A percentile compares a stretch with the other conserved stretches of the same genome.
Evolutionary conservation across 2,329 filamentous ascomycete genomes (phyloP).

Genomic region (Clarireedia hainanense): DNA sequence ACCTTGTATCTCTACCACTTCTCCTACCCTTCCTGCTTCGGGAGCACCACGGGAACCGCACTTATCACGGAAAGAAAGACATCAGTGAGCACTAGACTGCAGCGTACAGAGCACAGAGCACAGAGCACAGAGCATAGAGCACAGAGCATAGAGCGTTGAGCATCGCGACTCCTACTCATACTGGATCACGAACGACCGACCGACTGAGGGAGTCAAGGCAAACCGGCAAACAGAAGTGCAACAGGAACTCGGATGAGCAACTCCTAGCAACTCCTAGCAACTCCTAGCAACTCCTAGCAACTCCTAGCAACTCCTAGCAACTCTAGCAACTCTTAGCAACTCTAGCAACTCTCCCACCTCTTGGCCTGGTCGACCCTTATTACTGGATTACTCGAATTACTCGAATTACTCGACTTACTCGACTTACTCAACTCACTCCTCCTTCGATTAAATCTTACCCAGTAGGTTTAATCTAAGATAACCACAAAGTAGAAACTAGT

Average conservation of each 20-base stretch:
- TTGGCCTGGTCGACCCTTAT: neutral
- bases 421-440: neutral
- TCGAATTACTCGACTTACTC: neutral
- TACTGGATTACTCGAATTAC: no score
- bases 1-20: no score
- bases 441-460: neutral
- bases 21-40: no score
- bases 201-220: no score
- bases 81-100: no score
- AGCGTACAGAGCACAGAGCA: no score
- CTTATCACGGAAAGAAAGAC: no score
- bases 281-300: neutral
- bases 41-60: no score
- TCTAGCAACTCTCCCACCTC: neutral
- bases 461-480: no score
- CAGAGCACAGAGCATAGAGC: no score
- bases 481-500: no score
- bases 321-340: neutral
- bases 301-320: neutral
- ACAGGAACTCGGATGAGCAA: neutral
- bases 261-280: neutral
- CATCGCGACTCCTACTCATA: neutral
- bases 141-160: no score
- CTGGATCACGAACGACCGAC: neutral
- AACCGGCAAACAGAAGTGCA: neutral